Conservation (phyloP, 805 yeast genomes). For the Komagataella mondaviorum region DNA sequence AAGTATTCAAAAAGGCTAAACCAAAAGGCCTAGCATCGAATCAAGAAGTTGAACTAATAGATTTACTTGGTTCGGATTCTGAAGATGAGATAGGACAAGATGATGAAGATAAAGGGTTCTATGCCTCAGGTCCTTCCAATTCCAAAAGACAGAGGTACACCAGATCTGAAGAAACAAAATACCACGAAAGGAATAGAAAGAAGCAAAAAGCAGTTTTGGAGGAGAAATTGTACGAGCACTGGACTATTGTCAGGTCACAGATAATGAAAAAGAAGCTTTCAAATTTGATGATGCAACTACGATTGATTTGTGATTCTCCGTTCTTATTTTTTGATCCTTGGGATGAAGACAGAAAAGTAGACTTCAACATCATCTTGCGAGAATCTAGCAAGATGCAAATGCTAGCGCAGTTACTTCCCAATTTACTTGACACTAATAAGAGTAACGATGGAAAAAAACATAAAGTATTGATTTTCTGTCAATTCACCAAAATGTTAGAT, state of each 20-base stretch:
- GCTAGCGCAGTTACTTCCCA: slow-evolving; percentile 46
- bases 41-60: not conserved
- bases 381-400: slow-evolving; percentile 65
- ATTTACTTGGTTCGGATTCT: not conserved
- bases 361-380: slow-evolving; percentile 22
- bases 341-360: slow-evolving; percentile 28
- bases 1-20: slow-evolving; percentile 22
- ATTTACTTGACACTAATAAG: slow-evolving; percentile 19
- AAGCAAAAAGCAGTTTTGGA: not conserved
- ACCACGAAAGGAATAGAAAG: not conserved
- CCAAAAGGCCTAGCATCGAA: slow-evolving; percentile 7
- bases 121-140: not conserved
- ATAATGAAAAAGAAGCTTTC: slow-evolving; percentile 40
- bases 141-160: not conserved
- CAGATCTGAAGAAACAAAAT: not conserved
- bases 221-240: slow-evolving; percentile 8
- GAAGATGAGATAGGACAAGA: slow-evolving; percentile 4
- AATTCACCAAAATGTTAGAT: slow-evolving; percentile 76
- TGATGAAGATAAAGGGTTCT: slow-evolving; percentile 4
- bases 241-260: slow-evolving; percentile 22
- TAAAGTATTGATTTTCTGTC: slow-evolving; percentile 74
- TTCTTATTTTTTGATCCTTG: slow-evolving; percentile 75
- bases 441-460: slow-evolving; percentile 25
- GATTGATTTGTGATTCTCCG: slow-evolving; percentile 81
- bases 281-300: slow-evolving; percentile 70